phyloP scores from a whole-genome alignment of 208 protist species.

The Acanthamoeba royreba region DNA sequence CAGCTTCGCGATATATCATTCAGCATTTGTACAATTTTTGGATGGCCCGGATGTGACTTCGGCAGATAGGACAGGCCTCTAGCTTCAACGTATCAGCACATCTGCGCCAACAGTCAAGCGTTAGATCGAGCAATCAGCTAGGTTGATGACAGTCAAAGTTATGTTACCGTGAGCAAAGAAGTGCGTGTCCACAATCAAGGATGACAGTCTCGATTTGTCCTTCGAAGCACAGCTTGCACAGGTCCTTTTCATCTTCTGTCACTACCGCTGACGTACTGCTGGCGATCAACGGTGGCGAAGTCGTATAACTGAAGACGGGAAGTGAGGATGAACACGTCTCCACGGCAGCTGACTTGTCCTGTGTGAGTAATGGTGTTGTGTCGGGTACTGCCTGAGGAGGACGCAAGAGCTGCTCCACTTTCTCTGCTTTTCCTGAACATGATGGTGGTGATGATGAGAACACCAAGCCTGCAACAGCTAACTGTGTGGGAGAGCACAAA shows the following conservation, averaged over 20 bases:
- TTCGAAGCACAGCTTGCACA: constrained; percentile 23
- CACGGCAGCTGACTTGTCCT: not conserved
- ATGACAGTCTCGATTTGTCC: not conserved
- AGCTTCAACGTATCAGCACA: not conserved
- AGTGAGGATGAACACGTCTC: not conserved
- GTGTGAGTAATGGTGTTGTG: too few relatives aligned
- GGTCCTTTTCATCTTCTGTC: not conserved
- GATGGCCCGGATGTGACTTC: not conserved
- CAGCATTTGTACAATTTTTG: not conserved
- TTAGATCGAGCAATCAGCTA: too few relatives aligned
- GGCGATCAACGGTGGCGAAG: not conserved
- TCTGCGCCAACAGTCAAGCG: not conserved
- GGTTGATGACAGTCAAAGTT: too few relatives aligned
- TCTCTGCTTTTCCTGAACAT: not conserved
- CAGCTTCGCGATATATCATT: too few relatives aligned
- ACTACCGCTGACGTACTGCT: not conserved
- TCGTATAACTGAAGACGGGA: not conserved
- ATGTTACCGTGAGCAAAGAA: not conserved
- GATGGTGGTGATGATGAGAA: not conserved
- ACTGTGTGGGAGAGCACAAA: not conserved
- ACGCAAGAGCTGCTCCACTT: not conserved
- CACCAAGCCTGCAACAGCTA: too few relatives aligned
- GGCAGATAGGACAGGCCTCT: not conserved
- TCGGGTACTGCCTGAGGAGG: not conserved
- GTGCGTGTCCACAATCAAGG: not conserved